These are phyloP conservation scores for Penicillium canariense DNA, from an alignment of 495 filamentous ascomycete species.

Conservation along the genomic window DNA sequence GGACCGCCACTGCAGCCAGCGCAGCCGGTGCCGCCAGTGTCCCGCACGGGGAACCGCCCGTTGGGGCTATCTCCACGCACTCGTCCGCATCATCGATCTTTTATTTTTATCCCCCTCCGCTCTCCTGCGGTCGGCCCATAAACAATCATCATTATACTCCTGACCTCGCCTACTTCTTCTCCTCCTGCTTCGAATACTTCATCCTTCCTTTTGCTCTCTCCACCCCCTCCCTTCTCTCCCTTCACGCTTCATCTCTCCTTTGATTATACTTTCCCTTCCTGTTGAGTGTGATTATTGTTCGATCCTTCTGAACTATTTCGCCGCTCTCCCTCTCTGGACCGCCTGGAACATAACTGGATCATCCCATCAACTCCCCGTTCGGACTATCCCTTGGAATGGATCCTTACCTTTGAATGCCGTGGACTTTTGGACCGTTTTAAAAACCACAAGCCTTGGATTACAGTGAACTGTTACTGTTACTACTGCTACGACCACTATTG, in stretches of 20 bases:
- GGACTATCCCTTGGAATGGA: constrained; percentile 19
- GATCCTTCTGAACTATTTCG: constrained; percentile 12
- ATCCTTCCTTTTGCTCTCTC: background rate
- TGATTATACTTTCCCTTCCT: constrained; percentile 1
- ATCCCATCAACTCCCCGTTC: constrained; percentile 2
- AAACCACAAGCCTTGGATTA: constrained; percentile 5
- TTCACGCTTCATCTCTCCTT: constrained; percentile 10
- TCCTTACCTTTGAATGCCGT: constrained; percentile 13
- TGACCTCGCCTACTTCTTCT: no score
- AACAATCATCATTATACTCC: constrained; percentile 2
- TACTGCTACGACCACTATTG: no score
- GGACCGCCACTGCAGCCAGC: no score
- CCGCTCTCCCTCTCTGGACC: background rate
- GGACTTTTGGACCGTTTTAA: constrained; percentile 13
- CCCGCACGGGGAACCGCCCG: no score
- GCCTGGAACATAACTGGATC: background rate
- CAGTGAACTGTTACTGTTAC: background rate
- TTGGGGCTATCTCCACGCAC: constrained; percentile 3
- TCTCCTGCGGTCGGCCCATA: background rate
- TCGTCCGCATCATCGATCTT: constrained; percentile 5
- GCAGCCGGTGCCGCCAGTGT: no score
- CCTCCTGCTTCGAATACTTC: background rate
- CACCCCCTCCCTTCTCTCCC: constrained; percentile 14
- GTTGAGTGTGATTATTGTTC: constrained; percentile 10
- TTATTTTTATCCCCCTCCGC: constrained; percentile 17